These are phyloP conservation scores for Aspergillus amoenus DNA, from an alignment of 2,329 filamentous ascomycete genomes.

Conservation along the genomic window DNA sequence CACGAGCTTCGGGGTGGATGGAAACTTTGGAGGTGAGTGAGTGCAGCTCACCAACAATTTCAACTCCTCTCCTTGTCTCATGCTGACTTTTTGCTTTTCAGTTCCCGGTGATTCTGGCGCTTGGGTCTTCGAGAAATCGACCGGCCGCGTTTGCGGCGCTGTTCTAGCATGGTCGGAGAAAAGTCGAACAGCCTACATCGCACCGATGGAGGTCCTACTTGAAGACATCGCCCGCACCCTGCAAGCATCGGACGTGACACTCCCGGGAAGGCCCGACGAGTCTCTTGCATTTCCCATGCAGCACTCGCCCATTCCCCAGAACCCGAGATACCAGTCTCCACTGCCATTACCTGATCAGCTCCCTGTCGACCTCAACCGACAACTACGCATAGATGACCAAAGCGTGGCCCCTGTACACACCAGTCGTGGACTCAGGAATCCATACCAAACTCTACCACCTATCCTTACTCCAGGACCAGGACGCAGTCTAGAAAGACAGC, in stretches of 20 bases:
- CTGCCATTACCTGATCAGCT: constrained; percentile 26
- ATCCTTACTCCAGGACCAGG: constrained; percentile 33
- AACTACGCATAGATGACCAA: constrained; percentile 23
- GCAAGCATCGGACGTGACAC: constrained; percentile 65
- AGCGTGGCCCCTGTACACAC: constrained; percentile 19
- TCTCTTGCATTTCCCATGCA: constrained; percentile 25
- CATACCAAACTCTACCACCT: constrained; percentile 26
- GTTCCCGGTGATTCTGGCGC: constrained; percentile 89
- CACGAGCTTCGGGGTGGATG: constrained; percentile 64
- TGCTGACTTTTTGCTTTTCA: constrained; percentile 17
- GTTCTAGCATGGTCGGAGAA: constrained; percentile 83
- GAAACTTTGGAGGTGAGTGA: constrained; percentile 56
- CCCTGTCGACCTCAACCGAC: constrained; percentile 26
- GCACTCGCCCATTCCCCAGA: constrained; percentile 19
- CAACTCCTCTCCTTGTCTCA: background rate
- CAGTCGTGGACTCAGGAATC: constrained; percentile 21
- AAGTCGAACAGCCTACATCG: constrained; percentile 84
- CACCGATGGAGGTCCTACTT: constrained; percentile 88
- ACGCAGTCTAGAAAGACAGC: constrained; percentile 38
- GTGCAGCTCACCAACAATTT: constrained; percentile 15
- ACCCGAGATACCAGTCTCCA: constrained; percentile 22
- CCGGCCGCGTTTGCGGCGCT: constrained; percentile 83
- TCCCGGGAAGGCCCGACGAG: constrained; percentile 56
- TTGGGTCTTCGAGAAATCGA: constrained; percentile 80
- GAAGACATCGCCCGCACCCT: constrained; percentile 81